Evolutionary conservation across 192 early-diverging fungal species (phyloP).

Genomic region (Cetraspora pellucida): DNA sequence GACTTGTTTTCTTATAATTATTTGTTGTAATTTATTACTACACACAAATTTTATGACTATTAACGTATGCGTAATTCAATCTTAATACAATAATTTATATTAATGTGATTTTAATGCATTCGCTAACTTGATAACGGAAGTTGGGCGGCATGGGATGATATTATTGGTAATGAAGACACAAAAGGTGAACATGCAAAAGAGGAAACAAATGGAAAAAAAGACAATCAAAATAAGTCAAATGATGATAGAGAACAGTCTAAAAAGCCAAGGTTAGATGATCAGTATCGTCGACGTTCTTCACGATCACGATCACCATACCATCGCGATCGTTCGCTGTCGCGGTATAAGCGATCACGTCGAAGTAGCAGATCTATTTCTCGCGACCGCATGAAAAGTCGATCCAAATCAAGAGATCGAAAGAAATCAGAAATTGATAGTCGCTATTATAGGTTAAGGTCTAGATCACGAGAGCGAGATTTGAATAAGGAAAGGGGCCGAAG

Average conservation of each 20-base stretch:
- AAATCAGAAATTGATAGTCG: slow-evolving; percentile 4
- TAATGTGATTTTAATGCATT: neutral
- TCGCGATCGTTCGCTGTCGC: slow-evolving; percentile 29
- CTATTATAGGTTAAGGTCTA: slow-evolving; percentile 9
- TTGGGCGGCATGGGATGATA: slow-evolving; percentile 38
- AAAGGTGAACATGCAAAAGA: slow-evolving; percentile 3
- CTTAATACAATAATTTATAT: neutral
- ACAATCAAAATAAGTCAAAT: neutral
- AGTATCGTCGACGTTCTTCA: slow-evolving; percentile 23
- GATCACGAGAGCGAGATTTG: slow-evolving; percentile 2
- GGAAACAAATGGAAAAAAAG: neutral
- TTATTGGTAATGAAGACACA: slow-evolving; percentile 33
- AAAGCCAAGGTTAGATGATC: too few relatives aligned
- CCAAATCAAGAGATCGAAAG: slow-evolving; percentile 22
- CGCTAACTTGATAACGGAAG: neutral
- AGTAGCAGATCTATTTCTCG: slow-evolving; percentile 20
- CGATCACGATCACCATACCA: slow-evolving; percentile 29
- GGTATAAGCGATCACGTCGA: slow-evolving; percentile 6
- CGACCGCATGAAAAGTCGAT: slow-evolving; percentile 29
- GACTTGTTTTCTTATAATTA: neutral
- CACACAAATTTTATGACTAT: neutral
- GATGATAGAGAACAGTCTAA: neutral
- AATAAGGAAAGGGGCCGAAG: neutral
- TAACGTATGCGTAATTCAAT: neutral
- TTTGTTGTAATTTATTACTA: neutral